Evolutionary conservation across 2,329 filamentous ascomycete species (phyloP).

Genomic region (Periconia digitata): DNA sequence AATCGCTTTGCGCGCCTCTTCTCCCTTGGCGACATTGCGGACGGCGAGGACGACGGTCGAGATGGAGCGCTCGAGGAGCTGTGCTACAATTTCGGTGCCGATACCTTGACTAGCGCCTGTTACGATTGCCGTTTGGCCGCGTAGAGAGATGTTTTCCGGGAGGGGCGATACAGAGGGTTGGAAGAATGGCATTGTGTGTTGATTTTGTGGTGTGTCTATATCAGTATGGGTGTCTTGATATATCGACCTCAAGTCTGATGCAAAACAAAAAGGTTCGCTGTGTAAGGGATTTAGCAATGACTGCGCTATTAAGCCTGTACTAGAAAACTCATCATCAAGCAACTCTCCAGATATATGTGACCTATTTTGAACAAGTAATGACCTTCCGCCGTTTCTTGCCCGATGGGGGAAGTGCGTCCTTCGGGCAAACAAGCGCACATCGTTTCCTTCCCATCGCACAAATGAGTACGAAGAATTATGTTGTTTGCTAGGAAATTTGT

Average conservation of each 20-base stretch:
- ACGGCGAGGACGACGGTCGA: conserved; percentile 27
- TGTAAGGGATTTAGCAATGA: background rate
- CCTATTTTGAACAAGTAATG: background rate
- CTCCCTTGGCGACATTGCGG: conserved; percentile 22
- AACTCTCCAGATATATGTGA: no score
- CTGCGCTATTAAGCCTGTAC: no score
- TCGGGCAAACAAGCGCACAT: no score
- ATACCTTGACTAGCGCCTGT: conserved; percentile 35
- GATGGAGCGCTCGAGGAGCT: conserved; percentile 19
- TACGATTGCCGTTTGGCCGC: conserved; percentile 43
- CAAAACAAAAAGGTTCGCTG: background rate
- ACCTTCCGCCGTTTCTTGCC: conserved; percentile 6
- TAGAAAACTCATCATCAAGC: no score
- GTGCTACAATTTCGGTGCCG: conserved; percentile 21
- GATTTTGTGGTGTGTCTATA: background rate
- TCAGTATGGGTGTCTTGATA: background rate
- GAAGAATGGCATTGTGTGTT: conserved; percentile 1
- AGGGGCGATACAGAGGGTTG: conserved; percentile 3
- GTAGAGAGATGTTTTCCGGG: conserved; percentile 1
- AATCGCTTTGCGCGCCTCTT: conserved; percentile 19
- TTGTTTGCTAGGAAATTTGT: no score
- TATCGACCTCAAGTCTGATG: background rate
- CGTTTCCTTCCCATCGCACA: no score
- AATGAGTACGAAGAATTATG: no score
- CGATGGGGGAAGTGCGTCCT: no score